phyloP scores from a whole-genome alignment of 768 basidiomycete genomes.

The Boletus rubropictus region DNA sequence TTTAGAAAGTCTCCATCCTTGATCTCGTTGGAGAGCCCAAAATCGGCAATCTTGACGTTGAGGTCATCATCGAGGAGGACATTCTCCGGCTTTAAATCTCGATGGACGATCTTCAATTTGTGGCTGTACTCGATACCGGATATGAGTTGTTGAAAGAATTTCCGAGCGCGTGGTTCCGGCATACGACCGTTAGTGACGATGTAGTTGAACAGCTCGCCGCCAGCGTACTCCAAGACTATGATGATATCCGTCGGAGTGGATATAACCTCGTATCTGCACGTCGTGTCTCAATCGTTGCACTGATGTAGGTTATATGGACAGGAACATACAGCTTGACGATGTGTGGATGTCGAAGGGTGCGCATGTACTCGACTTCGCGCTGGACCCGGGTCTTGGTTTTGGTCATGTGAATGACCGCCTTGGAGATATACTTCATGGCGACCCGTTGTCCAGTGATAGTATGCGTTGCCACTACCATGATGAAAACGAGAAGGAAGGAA shows the following conservation, averaged over 20 bases:
- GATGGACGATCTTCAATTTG: conserved; percentile 93
- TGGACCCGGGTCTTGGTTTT: conserved; percentile 90
- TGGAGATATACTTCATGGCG: conserved; percentile 96
- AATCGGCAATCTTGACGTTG: conserved; percentile 98
- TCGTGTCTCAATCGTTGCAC: conserved; percentile 2
- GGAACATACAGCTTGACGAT: conserved; percentile 88
- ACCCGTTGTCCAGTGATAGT: conserved; percentile 92
- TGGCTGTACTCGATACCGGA: conserved; percentile 97
- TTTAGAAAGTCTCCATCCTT: conserved; percentile 95
- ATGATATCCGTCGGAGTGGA: conserved; percentile 94
- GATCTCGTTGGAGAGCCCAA: conserved; percentile 93
- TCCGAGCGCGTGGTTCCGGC: conserved; percentile 78
- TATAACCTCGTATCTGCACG: conserved; percentile 75
- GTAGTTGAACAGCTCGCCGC: conserved; percentile 96
- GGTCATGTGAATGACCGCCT: conserved; percentile 85
- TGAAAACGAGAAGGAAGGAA: conserved; percentile 4
- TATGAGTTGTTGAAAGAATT: conserved; percentile 98
- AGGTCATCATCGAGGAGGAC: conserved; percentile 78
- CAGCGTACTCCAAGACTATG: conserved; percentile 95
- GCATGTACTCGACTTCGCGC: conserved; percentile 96
- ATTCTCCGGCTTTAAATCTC: conserved; percentile 97
- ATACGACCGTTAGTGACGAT: conserved; percentile 93
- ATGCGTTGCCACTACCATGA: conserved; percentile 76
- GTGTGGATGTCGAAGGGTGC: conserved; percentile 88
- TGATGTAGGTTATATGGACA: conserved; percentile 1